Conservation (phyloP, 1,284 basidiomycete genomes). For the Trichosporon inkin region DNA sequence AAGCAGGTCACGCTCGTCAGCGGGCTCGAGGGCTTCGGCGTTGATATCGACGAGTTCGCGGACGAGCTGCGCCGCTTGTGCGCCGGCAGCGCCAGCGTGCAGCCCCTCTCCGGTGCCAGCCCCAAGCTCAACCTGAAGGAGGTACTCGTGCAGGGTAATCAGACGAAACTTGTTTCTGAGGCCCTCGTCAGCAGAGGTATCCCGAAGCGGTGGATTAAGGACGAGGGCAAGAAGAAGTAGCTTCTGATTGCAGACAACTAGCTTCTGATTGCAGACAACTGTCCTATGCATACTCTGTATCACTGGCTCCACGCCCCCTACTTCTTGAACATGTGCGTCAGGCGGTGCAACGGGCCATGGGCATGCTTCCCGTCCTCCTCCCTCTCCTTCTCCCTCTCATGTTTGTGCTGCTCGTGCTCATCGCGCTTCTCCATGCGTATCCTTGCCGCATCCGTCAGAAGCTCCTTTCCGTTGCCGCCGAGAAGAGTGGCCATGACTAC, state of each 20-base stretch:
- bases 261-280: not conserved
- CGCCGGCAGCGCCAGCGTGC: constrained; percentile 65
- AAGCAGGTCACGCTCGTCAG: constrained; percentile 71
- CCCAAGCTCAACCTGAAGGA: constrained; percentile 54
- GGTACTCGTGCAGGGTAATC: constrained; percentile 77
- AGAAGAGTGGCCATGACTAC: constrained; percentile 9
- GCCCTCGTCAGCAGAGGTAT: constrained; percentile 65
- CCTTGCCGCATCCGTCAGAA: not conserved
- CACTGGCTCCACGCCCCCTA: not conserved
- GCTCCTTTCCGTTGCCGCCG: not conserved
- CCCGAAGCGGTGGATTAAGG: constrained; percentile 72
- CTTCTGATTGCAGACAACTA: not conserved
- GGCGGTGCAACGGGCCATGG: not conserved
- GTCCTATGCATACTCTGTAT: not conserved
- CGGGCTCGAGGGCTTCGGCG: constrained; percentile 69
- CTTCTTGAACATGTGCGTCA: constrained; percentile 2
- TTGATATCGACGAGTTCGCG: constrained; percentile 66
- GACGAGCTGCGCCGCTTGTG: constrained; percentile 72
- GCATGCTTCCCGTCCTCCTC: not conserved
- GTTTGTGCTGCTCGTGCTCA: not conserved
- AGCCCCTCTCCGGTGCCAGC: constrained; percentile 44
- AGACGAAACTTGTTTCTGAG: constrained; percentile 62
- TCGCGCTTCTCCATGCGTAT: constrained; percentile 6
- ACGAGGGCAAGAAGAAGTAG: constrained; percentile 37
- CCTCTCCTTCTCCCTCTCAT: not conserved